Evolutionary conservation across 1,284 basidiomycete species (phyloP).

Genomic region (Rhodotorula sp.): DNA sequence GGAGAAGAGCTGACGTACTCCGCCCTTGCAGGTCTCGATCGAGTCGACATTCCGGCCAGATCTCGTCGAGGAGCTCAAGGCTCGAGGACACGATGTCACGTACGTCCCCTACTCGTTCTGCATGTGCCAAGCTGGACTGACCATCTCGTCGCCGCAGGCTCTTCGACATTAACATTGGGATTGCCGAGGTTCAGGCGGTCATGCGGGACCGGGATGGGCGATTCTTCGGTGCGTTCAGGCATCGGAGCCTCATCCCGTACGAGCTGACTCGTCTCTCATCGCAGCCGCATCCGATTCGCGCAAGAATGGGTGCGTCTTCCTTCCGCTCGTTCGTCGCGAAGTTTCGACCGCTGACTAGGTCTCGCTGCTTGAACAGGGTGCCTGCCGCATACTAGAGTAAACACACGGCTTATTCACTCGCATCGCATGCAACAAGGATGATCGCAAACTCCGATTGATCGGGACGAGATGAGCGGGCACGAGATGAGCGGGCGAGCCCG

Average conservation of each 20-base stretch:
- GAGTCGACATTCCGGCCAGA: conserved; percentile 63
- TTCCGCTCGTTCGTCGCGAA: too few relatives aligned
- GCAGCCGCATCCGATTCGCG: conserved; percentile 8
- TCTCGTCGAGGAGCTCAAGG: conserved; percentile 59
- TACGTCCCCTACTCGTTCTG: conserved; percentile 26
- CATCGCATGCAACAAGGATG: too few relatives aligned
- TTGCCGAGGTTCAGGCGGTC: conserved; percentile 72
- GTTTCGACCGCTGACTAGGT: background rate
- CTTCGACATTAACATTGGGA: conserved; percentile 59
- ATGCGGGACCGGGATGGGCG: conserved; percentile 44
- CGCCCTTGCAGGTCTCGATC: conserved; percentile 55
- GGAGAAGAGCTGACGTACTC: background rate
- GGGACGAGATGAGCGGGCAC: too few relatives aligned
- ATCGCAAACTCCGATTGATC: too few relatives aligned
- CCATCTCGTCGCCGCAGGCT: background rate
- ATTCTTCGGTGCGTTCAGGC: conserved; percentile 23
- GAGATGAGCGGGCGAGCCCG: too few relatives aligned
- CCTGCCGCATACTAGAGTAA: conserved; percentile 1
- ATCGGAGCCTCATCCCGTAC: too few relatives aligned
- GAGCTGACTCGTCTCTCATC: too few relatives aligned
- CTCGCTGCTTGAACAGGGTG: background rate
- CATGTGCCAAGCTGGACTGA: background rate
- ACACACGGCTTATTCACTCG: too few relatives aligned
- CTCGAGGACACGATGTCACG: conserved; percentile 69
- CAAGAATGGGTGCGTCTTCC: conserved; percentile 10